These are phyloP conservation scores for Oryza nivara DNA, from an alignment of 176 grass and related monocot genomes.

Conservation along the genomic window DNA sequence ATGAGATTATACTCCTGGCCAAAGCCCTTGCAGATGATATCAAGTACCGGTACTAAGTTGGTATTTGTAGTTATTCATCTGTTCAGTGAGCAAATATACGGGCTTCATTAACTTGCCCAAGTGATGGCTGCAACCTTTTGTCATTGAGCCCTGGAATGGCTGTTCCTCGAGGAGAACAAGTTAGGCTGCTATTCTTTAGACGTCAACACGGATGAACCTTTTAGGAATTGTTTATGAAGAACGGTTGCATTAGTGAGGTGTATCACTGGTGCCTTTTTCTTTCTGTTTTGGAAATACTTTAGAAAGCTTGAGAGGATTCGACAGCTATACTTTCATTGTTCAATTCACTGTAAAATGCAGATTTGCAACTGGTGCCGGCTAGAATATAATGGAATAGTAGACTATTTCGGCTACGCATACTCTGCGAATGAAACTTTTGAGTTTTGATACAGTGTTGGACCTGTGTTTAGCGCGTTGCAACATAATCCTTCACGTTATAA, in stretches of 20 bases:
- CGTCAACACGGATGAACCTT: constrained; percentile 28
- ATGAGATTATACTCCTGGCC: constrained; percentile 17
- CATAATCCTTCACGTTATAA: not conserved
- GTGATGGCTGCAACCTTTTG: constrained; percentile 46
- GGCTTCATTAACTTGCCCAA: constrained; percentile 21
- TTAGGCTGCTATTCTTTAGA: constrained; percentile 41
- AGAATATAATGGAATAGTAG: not conserved
- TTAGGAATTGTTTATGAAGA: constrained; percentile 44
- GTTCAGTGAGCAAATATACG: constrained; percentile 39
- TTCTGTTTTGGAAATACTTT: constrained; percentile 26
- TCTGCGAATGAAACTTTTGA: not conserved
- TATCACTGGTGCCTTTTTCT: constrained; percentile 20
- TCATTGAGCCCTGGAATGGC: constrained; percentile 38
- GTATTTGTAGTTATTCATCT: constrained; percentile 44
- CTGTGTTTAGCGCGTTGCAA: not conserved
- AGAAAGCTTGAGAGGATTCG: constrained; percentile 22
- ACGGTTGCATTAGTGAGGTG: constrained; percentile 39
- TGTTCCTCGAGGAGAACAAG: constrained; percentile 39
- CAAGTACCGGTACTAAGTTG: constrained; percentile 25
- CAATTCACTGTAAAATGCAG: not conserved
- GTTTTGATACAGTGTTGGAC: not conserved
- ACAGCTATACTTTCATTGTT: constrained; percentile 15
- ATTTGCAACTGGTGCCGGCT: constrained; percentile 4
- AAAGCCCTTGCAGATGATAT: constrained; percentile 43
- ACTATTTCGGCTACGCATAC: not conserved